Evolutionary conservation across 352 stramenopile genomes (phyloP).

Genomic region (Globisporangium mamillatum): DNA sequence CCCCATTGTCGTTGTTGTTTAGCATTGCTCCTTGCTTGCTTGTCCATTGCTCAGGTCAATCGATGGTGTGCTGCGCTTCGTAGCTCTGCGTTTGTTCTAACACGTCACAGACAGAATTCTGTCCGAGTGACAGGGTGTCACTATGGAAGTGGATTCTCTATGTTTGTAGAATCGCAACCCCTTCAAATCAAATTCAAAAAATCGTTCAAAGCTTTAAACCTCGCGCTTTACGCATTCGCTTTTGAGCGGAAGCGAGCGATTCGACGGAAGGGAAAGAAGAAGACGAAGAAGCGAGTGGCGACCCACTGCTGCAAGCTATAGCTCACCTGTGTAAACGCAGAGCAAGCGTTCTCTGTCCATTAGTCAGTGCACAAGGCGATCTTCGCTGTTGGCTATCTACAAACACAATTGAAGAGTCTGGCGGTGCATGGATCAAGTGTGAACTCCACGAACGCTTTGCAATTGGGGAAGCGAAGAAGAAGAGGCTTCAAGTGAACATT

Average conservation of each 20-base stretch:
- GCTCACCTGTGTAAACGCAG: not conserved
- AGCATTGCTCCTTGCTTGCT: not conserved
- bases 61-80: not conserved
- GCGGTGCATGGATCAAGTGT: not conserved
- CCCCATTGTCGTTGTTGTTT: not conserved
- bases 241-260: not conserved
- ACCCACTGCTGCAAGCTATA: not conserved
- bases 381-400: not conserved
- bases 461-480: not conserved
- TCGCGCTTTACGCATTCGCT: not conserved
- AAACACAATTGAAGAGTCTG: not conserved
- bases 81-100: not conserved
- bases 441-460: not conserved
- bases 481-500: not conserved
- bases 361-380: not conserved
- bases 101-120: no score
- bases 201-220: conserved; percentile 16
- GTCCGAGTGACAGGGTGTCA: not conserved
- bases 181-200: conserved; percentile 12
- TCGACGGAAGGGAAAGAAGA: not conserved
- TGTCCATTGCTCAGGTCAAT: not conserved
- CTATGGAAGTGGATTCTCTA: not conserved
- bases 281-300: not conserved
- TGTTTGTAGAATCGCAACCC: not conserved
- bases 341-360: not conserved